phyloP scores from a whole-genome alignment of 805 yeast genomes.

The Lipomyces starkeyi region DNA sequence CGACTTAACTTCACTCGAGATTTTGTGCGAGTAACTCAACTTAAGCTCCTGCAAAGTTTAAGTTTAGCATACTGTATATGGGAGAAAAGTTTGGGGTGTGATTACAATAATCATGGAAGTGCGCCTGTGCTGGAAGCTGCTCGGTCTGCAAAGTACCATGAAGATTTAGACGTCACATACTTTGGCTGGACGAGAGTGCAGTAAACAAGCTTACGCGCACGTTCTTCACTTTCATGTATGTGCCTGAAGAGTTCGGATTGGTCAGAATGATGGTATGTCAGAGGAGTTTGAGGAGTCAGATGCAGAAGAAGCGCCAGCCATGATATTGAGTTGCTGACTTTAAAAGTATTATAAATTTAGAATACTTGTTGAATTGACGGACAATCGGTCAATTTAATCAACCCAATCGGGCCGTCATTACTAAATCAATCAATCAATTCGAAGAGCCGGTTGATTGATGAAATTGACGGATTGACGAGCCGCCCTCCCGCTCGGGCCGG shows the following conservation, averaged over 20 bases:
- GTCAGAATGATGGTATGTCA: conserved; percentile 6
- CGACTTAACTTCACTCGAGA: not conserved
- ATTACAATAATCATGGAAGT: no score
- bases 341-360: no score
- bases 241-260: conserved; percentile 10
- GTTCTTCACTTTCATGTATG: not conserved
- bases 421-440: not conserved
- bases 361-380: not conserved
- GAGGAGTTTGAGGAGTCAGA: conserved; percentile 11
- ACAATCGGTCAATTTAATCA: conserved; percentile 3
- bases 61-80: no score
- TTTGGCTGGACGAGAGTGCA: not conserved
- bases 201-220: conserved; percentile 5
- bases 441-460: no score
- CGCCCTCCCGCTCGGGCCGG: no score
- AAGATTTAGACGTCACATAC: not conserved
- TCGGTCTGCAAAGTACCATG: conserved; percentile 6
- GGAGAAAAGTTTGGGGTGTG: not conserved
- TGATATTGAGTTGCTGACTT: not conserved
- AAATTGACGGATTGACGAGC: no score
- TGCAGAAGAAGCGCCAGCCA: conserved; percentile 8
- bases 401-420: not conserved
- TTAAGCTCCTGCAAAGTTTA: no score
- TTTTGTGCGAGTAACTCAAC: not conserved
- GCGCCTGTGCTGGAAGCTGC: conserved; percentile 1